Conservation (phyloP, 768 basidiomycete species). For the Naematelia aurantialba region DNA sequence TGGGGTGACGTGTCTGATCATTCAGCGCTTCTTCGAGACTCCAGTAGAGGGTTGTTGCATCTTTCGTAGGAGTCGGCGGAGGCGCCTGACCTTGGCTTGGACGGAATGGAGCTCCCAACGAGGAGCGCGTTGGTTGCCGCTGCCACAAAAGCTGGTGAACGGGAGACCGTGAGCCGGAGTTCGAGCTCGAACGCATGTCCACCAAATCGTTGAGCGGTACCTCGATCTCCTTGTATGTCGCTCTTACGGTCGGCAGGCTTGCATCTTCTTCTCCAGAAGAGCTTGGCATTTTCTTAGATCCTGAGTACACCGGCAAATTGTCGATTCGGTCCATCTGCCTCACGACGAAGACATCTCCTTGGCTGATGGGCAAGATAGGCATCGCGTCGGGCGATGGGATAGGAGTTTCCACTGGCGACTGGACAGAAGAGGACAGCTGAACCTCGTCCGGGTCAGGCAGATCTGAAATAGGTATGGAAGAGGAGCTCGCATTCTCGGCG, state of each 20-base stretch:
- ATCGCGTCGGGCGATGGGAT: neutral
- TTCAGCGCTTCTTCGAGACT: neutral
- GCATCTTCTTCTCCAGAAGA: neutral
- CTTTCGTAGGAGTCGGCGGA: neutral
- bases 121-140: too few relatives aligned
- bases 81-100: too few relatives aligned
- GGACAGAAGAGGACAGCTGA: neutral
- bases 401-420: neutral
- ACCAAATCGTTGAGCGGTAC: neutral
- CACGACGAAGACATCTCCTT: neutral
- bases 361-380: neutral
- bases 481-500: neutral
- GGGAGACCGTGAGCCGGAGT: neutral
- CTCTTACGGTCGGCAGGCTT: neutral
- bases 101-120: too few relatives aligned
- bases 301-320: neutral
- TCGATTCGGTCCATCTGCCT: neutral
- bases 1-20: neutral
- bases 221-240: neutral
- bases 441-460: neutral
- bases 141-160: neutral
- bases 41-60: neutral
- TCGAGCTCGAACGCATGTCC: neutral
- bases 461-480: constrained; percentile 8
- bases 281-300: neutral